These are phyloP conservation scores for Ogataea neopini DNA, from an alignment of 805 yeast species.

Conservation along the genomic window DNA sequence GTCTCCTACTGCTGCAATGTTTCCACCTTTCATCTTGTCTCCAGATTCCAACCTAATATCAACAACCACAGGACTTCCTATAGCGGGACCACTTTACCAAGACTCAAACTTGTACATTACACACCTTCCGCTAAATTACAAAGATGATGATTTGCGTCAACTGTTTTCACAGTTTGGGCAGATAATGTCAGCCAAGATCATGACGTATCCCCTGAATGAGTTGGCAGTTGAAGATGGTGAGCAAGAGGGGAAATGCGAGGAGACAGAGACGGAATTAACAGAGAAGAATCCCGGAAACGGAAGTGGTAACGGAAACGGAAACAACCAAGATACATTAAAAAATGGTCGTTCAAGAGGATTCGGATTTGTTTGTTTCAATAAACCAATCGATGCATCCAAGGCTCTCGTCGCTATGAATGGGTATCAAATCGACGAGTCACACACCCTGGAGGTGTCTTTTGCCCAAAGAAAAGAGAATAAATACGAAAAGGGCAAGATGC, in stretches of 20 bases:
- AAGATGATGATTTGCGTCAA: constrained; percentile 50
- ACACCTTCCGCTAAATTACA: constrained; percentile 55
- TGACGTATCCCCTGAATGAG: constrained; percentile 46
- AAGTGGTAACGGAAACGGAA: neutral
- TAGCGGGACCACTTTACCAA: constrained; percentile 53
- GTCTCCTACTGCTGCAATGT: constrained; percentile 3
- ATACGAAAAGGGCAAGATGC: constrained; percentile 34
- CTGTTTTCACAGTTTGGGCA: constrained; percentile 50
- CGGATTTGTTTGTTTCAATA: constrained; percentile 77
- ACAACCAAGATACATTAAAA: neutral
- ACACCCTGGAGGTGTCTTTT: constrained; percentile 54
- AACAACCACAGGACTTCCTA: constrained; percentile 37
- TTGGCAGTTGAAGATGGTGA: constrained; percentile 12
- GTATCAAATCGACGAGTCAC: constrained; percentile 38
- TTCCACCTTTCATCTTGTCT: constrained; percentile 29
- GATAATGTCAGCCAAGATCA: constrained; percentile 55
- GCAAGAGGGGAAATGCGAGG: constrained; percentile 6
- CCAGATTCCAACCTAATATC: constrained; percentile 33
- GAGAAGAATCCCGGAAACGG: too few relatives aligned
- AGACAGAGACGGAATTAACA: neutral
- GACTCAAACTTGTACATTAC: constrained; percentile 76
- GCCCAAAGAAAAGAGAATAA: constrained; percentile 73
- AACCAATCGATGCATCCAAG: constrained; percentile 63
- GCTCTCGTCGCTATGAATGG: constrained; percentile 70
- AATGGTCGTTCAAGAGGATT: constrained; percentile 63